These are phyloP conservation scores for Climacium dendroides DNA, from an alignment of 225 moss, liverwort and hornwort species.

Conservation along the genomic window DNA sequence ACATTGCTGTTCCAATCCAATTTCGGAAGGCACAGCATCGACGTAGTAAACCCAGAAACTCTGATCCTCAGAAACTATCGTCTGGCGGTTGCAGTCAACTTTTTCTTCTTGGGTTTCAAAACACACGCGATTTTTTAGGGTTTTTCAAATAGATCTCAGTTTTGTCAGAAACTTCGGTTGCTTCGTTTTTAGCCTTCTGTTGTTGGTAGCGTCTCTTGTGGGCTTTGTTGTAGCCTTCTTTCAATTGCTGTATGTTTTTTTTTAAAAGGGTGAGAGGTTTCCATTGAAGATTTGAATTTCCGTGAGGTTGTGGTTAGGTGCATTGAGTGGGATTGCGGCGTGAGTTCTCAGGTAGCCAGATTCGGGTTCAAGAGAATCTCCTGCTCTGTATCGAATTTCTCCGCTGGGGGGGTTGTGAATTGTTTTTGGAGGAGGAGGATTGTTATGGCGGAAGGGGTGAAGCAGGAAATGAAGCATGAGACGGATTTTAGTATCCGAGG, in stretches of 20 bases:
- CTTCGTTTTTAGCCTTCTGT: neutral
- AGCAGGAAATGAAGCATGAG: slow-evolving; percentile 8
- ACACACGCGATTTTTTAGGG: neutral
- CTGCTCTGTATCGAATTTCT: neutral
- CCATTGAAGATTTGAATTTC: neutral
- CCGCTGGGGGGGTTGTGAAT: neutral
- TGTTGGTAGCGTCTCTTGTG: neutral
- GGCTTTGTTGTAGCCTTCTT: neutral
- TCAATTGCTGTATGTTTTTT: neutral
- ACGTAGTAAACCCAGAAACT: neutral
- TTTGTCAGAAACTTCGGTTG: neutral
- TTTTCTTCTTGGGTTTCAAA: neutral
- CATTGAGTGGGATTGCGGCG: neutral
- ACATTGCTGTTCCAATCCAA: neutral
- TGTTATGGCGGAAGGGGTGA: slow-evolving; percentile 7
- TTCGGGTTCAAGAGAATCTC: neutral
- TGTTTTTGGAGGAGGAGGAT: neutral
- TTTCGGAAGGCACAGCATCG: neutral
- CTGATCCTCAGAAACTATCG: neutral
- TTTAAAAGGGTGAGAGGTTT: neutral
- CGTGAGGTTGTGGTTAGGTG: neutral
- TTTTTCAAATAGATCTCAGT: neutral
- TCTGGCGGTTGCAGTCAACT: neutral
- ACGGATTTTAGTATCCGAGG: slow-evolving; percentile 18
- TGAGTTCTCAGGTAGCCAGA: neutral